A percentile compares a stretch with the other conserved stretches of the same genome.
phyloP scores from a whole-genome alignment of 352 stramenopile species.

The Phytopythium delawarense region DNA sequence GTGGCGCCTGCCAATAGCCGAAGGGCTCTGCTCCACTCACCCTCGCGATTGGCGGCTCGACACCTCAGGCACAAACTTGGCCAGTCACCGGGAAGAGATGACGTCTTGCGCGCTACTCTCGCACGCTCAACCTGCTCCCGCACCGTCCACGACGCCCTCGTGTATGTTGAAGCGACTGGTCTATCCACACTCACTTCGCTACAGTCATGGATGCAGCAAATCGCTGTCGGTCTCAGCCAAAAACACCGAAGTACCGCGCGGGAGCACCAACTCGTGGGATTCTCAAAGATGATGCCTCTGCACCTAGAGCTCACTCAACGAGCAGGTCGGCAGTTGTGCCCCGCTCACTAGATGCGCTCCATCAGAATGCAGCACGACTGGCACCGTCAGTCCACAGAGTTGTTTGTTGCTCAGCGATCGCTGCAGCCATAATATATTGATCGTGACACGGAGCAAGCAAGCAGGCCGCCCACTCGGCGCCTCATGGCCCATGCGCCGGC shows the following conservation, averaged over 20 bases:
- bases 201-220: neutral
- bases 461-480: neutral
- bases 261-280: no score
- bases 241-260: no score
- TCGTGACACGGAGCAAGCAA: neutral
- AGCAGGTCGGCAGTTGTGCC: no score
- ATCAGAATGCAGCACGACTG: neutral
- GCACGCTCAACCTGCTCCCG: no score
- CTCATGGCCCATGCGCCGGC: neutral
- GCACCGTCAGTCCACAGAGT: neutral
- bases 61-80: neutral
- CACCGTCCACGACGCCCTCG: neutral
- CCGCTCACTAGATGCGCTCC: no score
- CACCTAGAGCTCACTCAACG: no score
- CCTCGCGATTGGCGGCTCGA: neutral
- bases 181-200: neutral
- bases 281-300: no score
- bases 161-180: neutral
- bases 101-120: neutral
- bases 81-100: neutral
- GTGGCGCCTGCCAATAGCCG: neutral
- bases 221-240: neutral
- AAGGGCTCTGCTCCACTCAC: neutral
- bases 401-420: neutral
- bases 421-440: neutral